A percentile compares a stretch with the other conserved stretches of the same genome.
These are phyloP conservation scores for Macrolepiota dolichaula DNA, from an alignment of 768 basidiomycete species.

Conservation along the genomic window DNA sequence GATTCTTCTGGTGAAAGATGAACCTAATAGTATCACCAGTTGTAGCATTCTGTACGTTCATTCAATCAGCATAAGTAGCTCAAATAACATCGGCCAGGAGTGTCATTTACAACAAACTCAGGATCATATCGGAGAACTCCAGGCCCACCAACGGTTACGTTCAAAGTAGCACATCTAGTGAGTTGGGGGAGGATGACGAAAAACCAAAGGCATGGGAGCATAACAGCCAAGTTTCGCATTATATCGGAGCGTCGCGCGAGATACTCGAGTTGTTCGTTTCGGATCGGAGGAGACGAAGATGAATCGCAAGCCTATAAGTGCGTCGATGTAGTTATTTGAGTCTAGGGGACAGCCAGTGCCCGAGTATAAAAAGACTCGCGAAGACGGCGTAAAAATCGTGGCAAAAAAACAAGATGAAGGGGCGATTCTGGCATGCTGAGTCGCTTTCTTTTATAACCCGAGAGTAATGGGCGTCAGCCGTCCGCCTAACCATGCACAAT, in stretches of 20 bases:
- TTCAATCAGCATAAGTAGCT: background rate
- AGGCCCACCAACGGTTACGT: constrained; percentile 48
- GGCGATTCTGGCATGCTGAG: background rate
- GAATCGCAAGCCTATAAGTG: too few relatives aligned
- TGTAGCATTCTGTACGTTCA: constrained; percentile 34
- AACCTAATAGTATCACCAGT: constrained; percentile 47
- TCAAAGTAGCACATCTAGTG: constrained; percentile 30
- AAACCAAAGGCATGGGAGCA: constrained; percentile 14
- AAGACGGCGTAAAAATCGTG: background rate
- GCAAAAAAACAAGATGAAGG: background rate
- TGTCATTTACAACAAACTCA: constrained; percentile 31
- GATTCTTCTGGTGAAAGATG: constrained; percentile 54
- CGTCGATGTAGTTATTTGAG: background rate
- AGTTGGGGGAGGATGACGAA: constrained; percentile 25
- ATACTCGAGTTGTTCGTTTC: too few relatives aligned
- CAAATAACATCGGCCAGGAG: too few relatives aligned
- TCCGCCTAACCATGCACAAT: background rate
- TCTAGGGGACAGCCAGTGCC: constrained; percentile 10
- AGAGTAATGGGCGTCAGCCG: background rate
- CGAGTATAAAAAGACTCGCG: background rate
- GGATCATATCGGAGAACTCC: constrained; percentile 40
- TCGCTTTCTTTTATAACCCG: constrained; percentile 11
- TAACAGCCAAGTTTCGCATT: constrained; percentile 10
- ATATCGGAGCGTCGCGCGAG: background rate
- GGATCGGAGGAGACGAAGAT: too few relatives aligned